Evolutionary conservation across 352 stramenopile genomes (phyloP).

Genomic region (Phytophthora nicotianae): DNA sequence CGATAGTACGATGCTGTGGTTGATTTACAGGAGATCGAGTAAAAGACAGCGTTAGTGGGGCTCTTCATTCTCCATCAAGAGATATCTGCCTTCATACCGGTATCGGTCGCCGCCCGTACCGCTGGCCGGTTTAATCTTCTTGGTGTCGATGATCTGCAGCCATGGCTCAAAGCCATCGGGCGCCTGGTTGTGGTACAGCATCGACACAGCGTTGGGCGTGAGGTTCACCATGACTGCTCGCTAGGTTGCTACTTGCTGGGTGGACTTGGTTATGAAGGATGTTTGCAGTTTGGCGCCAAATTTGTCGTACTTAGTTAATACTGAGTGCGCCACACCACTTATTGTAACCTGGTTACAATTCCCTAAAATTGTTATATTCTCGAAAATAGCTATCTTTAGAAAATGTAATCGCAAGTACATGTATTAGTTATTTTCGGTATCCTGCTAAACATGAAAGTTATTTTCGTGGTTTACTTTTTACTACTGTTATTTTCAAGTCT

Average conservation of each 20-base stretch:
- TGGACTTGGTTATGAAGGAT: slow-evolving; percentile 12
- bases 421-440: too few species aligned
- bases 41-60: not conserved
- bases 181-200: slow-evolving; percentile 87
- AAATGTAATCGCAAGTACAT: too few species aligned
- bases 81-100: slow-evolving; percentile 31
- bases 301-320: slow-evolving; percentile 6
- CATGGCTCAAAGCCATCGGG: slow-evolving; percentile 87
- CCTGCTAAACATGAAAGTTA: too few species aligned
- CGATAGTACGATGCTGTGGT: slow-evolving; percentile 72
- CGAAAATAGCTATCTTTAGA: too few species aligned
- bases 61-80: slow-evolving; percentile 3
- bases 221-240: slow-evolving; percentile 74
- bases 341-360: not conserved
- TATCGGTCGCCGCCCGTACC: slow-evolving; percentile 79
- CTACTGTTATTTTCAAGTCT: too few species aligned
- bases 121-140: slow-evolving; percentile 87
- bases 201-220: slow-evolving; percentile 80
- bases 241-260: not conserved
- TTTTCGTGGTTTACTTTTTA: too few species aligned
- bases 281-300: slow-evolving; percentile 34
- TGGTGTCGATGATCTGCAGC: slow-evolving; percentile 89
- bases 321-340: not conserved
- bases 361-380: too few species aligned
- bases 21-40: slow-evolving; percentile 11